A percentile compares a stretch with the other conserved stretches of the same genome.
Evolutionary conservation across 108 stramenopile genomes (phyloP).

Genomic region (Fragilaria radians): DNA sequence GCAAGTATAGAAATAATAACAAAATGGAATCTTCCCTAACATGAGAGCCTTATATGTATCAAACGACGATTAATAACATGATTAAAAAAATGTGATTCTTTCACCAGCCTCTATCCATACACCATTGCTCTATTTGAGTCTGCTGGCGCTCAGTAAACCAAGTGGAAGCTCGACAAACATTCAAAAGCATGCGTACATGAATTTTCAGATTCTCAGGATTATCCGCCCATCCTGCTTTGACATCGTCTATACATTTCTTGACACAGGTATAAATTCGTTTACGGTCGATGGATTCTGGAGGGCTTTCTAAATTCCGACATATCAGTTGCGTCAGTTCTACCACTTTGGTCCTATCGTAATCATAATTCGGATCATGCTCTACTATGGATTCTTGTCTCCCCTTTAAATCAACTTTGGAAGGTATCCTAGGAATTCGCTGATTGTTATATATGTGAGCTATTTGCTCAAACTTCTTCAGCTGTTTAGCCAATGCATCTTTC

Average conservation of each 20-base stretch:
- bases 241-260: slow-evolving; percentile 4
- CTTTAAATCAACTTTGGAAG: neutral
- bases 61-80: no score
- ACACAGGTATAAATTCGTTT: slow-evolving; percentile 22
- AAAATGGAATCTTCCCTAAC: no score
- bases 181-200: slow-evolving; percentile 22
- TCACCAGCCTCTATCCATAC: neutral
- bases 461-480: neutral
- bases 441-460: neutral
- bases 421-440: neutral
- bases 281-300: slow-evolving; percentile 10
- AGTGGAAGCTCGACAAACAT: slow-evolving; percentile 11
- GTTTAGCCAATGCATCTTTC: slow-evolving; percentile 6
- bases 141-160: slow-evolving; percentile 15
- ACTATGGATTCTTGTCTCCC: neutral
- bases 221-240: slow-evolving; percentile 12
- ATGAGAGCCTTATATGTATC: no score
- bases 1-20: no score
- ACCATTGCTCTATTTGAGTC: neutral
- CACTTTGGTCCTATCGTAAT: slow-evolving; percentile 9
- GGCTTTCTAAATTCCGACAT: slow-evolving; percentile 13
- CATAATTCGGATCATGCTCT: neutral
- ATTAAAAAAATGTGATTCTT: no score
- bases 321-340: slow-evolving; percentile 18
- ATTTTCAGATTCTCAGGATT: slow-evolving; percentile 15